Evolutionary conservation across 352 stramenopile genomes (phyloP).

Genomic region (Globisporangium ultimum): DNA sequence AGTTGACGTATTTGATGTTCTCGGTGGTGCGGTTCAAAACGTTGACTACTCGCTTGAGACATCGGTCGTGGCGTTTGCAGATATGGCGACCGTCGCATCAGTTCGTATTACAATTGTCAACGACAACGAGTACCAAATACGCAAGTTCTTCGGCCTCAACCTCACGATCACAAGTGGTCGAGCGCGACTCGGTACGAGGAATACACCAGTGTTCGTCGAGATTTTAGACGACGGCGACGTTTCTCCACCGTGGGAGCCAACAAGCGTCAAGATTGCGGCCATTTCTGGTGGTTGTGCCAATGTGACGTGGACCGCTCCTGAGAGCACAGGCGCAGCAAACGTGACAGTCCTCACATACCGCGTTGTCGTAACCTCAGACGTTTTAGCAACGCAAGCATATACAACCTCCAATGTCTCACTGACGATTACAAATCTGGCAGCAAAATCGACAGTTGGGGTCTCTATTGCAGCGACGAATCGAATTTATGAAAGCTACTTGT

Average conservation of each 20-base stretch:
- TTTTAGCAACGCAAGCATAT: conserved; percentile 12
- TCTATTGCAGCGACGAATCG: conserved; percentile 26
- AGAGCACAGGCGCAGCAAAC: conserved; percentile 29
- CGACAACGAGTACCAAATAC: conserved; percentile 34
- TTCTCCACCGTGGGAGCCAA: conserved; percentile 28
- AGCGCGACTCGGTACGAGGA: conserved; percentile 19
- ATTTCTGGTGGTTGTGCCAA: conserved; percentile 29
- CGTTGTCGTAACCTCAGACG: conserved; percentile 18
- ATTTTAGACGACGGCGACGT: conserved; percentile 54
- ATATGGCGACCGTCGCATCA: conserved; percentile 17
- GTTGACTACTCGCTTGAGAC: conserved; percentile 28
- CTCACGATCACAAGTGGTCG: conserved; percentile 23
- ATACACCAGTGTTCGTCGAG: conserved; percentile 18
- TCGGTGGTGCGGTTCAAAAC: conserved; percentile 13
- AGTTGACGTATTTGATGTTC: conserved; percentile 17
- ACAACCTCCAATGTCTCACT: conserved; percentile 14
- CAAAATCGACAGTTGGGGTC: conserved; percentile 28
- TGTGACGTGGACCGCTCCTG: conserved; percentile 27
- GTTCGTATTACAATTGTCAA: conserved; percentile 36
- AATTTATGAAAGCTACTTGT: conserved; percentile 16
- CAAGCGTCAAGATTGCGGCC: conserved; percentile 8
- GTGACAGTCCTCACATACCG: conserved; percentile 27
- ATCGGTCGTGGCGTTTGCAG: conserved; percentile 17
- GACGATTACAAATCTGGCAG: conserved; percentile 21
- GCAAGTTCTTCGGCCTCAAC: conserved; percentile 34